Conservation (phyloP, 768 basidiomycete genomes). For the Naganishia friedmannii region DNA sequence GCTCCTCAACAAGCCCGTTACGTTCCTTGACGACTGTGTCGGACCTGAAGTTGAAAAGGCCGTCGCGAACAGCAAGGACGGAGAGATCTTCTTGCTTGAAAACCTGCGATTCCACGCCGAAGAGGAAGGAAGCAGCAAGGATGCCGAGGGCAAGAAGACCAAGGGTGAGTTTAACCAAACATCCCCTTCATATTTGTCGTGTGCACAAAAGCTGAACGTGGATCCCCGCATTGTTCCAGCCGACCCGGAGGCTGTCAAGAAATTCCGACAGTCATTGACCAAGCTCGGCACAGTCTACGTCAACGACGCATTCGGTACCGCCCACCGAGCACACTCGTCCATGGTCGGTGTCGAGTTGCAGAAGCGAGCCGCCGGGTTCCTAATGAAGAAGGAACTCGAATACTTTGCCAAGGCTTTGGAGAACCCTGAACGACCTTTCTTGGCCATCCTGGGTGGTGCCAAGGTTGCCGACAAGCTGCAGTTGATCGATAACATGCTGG, state of each 20-base stretch:
- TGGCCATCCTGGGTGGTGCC: constrained; percentile 95
- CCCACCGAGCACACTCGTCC: constrained; percentile 95
- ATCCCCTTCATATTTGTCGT: background rate
- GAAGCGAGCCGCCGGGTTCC: constrained; percentile 88
- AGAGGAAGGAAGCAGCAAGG: constrained; percentile 91
- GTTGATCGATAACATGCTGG: constrained; percentile 97
- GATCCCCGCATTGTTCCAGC: constrained; percentile 48
- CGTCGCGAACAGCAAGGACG: constrained; percentile 62
- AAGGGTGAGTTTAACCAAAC: constrained; percentile 59
- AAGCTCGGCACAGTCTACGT: constrained; percentile 92
- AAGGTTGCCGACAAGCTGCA: constrained; percentile 99
- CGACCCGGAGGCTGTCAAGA: constrained; percentile 70
- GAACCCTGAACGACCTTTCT: constrained; percentile 88
- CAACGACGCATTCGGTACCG: constrained; percentile 98
- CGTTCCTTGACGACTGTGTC: constrained; percentile 79
- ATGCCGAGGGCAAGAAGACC: constrained; percentile 87
- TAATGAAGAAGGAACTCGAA: constrained; percentile 98
- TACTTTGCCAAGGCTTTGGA: constrained; percentile 98
- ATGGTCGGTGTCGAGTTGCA: constrained; percentile 96
- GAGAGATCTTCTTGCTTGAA: constrained; percentile 79
- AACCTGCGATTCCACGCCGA: constrained; percentile 98
- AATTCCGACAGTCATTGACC: constrained; percentile 85
- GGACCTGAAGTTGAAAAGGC: constrained; percentile 78
- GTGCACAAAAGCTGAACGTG: background rate
- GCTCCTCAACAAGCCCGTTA: constrained; percentile 69